Base-by-base conservation (phyloP, 768 basidiomycete species). In the Kwoniella sp. region DNA sequence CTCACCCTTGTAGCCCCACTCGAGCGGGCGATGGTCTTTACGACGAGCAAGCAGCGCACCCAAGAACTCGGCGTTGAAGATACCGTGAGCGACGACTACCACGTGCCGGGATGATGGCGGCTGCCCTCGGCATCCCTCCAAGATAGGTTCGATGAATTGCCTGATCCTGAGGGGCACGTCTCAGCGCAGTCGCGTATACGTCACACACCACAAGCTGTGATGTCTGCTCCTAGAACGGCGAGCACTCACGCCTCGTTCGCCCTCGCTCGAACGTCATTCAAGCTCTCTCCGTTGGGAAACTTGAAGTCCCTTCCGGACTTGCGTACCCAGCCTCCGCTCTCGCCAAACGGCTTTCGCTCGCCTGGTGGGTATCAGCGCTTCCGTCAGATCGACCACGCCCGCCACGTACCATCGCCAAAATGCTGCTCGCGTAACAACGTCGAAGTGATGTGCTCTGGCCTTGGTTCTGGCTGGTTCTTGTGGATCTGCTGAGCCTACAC, bases 61-160 rank as follows among this genome's bases (percentile, higher is more conserved):
- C 5, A 77, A 56, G 47, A 75, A 71, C 54, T 77, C 76, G 9
- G 65, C 53, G 40, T 77, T 73, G 61, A 74, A 76, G 57, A 78
- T 77, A 0, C 77, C 77, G 53, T 78, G 77, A 32, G 75, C 76
- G 3, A 77, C 75, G 5, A 78, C 67, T 1, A 76, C 63, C 22
- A 74, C 41, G 69, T 69, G 67, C 58, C 60, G 37, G 31, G 62
- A 46, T 50, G 53, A 34, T 28, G 62, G 14, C 14, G 65, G 46
- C 39, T 52, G 41, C 20, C 67, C 68, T 20, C 56, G 52, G 39
- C 63, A 58, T 25, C 53, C 56, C 46, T 60, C 36, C 12, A 77
- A 45, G 40, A 67, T 60, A 2, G 76, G 76, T 47, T 75, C 62
- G 52, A 78, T 64, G 44, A 72, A 77, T 11, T 67, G 45, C 0